phyloP scores from a whole-genome alignment of 306 rosid species.

The Morella rubra region DNA sequence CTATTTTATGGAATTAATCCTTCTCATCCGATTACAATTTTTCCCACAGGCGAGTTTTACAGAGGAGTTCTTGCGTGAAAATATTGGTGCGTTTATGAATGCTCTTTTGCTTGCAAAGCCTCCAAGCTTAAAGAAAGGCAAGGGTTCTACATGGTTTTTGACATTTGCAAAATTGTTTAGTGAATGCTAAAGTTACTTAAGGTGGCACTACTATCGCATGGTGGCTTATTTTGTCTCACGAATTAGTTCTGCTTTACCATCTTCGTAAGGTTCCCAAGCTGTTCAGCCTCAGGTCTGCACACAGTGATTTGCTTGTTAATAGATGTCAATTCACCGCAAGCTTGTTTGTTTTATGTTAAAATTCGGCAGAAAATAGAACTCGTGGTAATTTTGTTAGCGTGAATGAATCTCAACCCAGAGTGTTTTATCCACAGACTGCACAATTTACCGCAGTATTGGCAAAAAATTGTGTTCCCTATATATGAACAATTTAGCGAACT shows the following conservation, averaged over 20 bases:
- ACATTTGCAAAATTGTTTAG: neutral
- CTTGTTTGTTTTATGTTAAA: neutral
- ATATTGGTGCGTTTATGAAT: constrained; percentile 90
- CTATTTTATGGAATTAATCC: constrained; percentile 3
- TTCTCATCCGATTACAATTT: constrained; percentile 17
- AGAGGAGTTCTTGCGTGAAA: constrained; percentile 78
- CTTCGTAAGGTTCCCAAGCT: neutral
- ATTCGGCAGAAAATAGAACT: neutral
- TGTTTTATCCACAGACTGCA: too few species aligned
- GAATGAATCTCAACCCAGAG: too few species aligned
- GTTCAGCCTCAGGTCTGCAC: neutral
- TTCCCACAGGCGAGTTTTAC: constrained; percentile 67
- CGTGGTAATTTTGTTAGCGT: neutral
- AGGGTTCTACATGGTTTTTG: constrained; percentile 33
- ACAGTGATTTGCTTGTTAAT: neutral
- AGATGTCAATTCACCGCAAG: neutral
- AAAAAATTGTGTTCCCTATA: neutral
- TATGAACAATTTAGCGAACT: neutral
- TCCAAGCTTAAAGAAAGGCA: constrained; percentile 88
- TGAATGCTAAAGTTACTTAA: neutral
- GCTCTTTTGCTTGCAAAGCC: constrained; percentile 89
- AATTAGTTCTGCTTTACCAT: neutral
- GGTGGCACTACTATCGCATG: neutral
- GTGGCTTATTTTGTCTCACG: neutral
- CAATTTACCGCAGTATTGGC: too few species aligned